These are phyloP conservation scores for Candida silvatica DNA, from an alignment of 805 yeast species.

Conservation along the genomic window DNA sequence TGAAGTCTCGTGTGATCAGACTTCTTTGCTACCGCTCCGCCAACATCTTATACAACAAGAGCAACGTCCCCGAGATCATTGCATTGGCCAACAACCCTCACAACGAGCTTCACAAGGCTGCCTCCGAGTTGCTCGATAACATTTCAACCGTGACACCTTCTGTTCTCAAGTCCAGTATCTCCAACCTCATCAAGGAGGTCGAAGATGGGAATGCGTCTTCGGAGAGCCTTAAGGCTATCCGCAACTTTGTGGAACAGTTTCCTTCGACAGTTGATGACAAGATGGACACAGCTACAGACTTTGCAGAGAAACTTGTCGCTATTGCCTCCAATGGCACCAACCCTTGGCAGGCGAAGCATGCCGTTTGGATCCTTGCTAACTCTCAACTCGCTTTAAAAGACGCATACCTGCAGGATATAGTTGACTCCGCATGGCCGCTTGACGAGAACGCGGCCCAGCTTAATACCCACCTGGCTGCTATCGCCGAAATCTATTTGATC, in stretches of 20 bases:
- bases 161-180: constrained; percentile 52
- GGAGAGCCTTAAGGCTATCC: constrained; percentile 48
- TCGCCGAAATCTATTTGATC: constrained; percentile 49
- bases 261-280: constrained; percentile 30
- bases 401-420: constrained; percentile 28
- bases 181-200: constrained; percentile 13
- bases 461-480: constrained; percentile 47
- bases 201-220: constrained; percentile 12
- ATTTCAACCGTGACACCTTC: constrained; percentile 56
- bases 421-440: constrained; percentile 42
- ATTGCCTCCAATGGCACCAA: constrained; percentile 41
- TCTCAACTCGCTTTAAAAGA: constrained; percentile 29
- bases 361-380: constrained; percentile 49
- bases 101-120: constrained; percentile 20
- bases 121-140: constrained; percentile 49
- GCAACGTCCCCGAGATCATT: constrained; percentile 51
- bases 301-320: constrained; percentile 34
- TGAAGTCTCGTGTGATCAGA: too few relatives aligned
- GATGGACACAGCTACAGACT: constrained; percentile 31
- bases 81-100: constrained; percentile 30
- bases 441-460: constrained; percentile 29
- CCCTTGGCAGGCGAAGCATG: constrained; percentile 55
- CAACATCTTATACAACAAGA: constrained; percentile 52
- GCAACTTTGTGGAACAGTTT: constrained; percentile 45
- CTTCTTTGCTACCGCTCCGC: constrained; percentile 56